These are phyloP conservation scores for Fusarium torreyae DNA, from an alignment of 2,329 filamentous ascomycete genomes.

Conservation along the genomic window DNA sequence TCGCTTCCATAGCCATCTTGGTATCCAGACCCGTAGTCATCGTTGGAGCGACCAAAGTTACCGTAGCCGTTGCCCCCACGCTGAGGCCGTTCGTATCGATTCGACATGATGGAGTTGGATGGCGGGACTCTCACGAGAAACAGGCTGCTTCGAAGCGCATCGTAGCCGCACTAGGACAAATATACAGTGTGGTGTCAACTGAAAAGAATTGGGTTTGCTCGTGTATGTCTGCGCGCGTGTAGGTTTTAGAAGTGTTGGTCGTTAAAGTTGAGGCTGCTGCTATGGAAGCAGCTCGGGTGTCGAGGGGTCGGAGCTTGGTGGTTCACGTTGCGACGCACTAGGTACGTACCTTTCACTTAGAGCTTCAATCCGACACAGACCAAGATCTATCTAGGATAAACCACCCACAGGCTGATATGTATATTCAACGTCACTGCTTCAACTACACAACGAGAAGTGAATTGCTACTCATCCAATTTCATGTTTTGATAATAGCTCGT, in stretches of 20 bases:
- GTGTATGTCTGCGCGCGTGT: background rate
- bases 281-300: slow-evolving; percentile 16
- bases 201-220: background rate
- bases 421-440: background rate
- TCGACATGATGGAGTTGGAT: slow-evolving; percentile 61
- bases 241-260: background rate
- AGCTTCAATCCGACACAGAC: slow-evolving; percentile 10
- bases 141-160: slow-evolving; percentile 43
- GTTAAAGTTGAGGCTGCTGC: slow-evolving; percentile 7
- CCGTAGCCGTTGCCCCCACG: slow-evolving; percentile 63
- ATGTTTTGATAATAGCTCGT: no score
- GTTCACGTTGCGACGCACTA: slow-evolving; percentile 25
- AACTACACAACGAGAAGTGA: no score
- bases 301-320: slow-evolving; percentile 34
- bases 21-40: slow-evolving; percentile 61
- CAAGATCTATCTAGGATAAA: background rate
- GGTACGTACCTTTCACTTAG: slow-evolving; percentile 26
- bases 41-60: slow-evolving; percentile 58
- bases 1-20: slow-evolving; percentile 61
- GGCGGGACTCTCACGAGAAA: slow-evolving; percentile 35
- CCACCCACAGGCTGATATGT: slow-evolving; percentile 10
- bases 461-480: no score
- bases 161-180: slow-evolving; percentile 13
- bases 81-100: slow-evolving; percentile 63
- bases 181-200: background rate